Evolutionary conservation across 345 rosid genomes (phyloP), one percentile per base, ranked within the genome.

Genomic region (Laguncularia racemosa): DNA sequence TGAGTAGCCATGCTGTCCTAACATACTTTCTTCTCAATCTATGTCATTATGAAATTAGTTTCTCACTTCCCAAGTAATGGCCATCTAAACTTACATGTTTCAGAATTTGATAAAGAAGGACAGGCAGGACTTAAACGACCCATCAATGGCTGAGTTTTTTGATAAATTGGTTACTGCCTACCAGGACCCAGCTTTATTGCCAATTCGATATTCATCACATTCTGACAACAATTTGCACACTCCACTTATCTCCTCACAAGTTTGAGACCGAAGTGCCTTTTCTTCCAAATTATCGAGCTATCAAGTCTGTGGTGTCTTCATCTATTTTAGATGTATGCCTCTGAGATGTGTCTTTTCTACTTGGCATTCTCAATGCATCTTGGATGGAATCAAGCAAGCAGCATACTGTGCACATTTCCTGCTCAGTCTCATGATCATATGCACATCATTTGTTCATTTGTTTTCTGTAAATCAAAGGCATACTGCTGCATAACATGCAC

Each of bases 61-160:
- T 17, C 48, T 48, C 11, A 48, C n/a, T 38, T 55, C 19, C 51
- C 40, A 28, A 28, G 46, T 2, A 2, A 16, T 12, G 48, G 23
- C 47, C 14, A 5, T 48, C 44, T 60, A 54, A 40, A 16, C 51
- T 40, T n/a, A 50, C 46, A 44, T 40, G 19, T 48, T 69, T 49
- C 73, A 90, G 97, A 84, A 73, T 57, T 63, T 93, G 78, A 76
- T 86, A 58, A 83, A 73, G 75, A 86, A 85, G 69, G 99, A 93
- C 65, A 79, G 65, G 65, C 73, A 75, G 60, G 99, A 93, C 48
- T 70, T 50, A 67, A 57, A 70, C 43, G 83, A 89, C 62, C 63
- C 79, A 18, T 58, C 66, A 16, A 84, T 92, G 86, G 51, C 43
- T 3, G 86, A 80, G 63, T 92, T 92, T 69, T 82, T 74, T 59